phyloP scores from a whole-genome alignment of 2,329 filamentous ascomycete genomes.

The Verticillium klebahnii region DNA sequence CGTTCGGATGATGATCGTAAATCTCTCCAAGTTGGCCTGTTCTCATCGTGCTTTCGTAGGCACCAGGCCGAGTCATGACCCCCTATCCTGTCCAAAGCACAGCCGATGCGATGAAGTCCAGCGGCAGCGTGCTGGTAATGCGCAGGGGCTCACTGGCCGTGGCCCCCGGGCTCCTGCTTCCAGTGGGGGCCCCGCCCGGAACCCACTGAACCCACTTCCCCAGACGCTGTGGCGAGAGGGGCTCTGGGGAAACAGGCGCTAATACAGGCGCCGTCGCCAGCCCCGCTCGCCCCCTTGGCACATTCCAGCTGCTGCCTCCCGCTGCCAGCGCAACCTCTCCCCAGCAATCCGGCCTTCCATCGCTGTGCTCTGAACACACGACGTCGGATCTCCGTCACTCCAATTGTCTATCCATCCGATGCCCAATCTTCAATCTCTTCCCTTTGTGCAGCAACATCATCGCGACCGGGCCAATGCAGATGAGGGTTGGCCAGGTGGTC shows the following conservation, averaged over 20 bases:
- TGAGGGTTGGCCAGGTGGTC: neutral
- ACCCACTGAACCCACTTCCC: conserved; percentile 11
- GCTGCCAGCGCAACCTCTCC: neutral
- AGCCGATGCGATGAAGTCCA: neutral
- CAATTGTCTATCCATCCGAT: too few species aligned
- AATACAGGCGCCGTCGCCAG: conserved; percentile 2
- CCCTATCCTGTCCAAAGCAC: neutral
- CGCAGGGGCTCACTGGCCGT: neutral
- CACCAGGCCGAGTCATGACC: neutral
- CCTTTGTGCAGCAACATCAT: too few species aligned
- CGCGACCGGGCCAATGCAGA: too few species aligned
- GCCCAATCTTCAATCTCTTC: too few species aligned
- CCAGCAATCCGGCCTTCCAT: too few species aligned
- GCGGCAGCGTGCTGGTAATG: neutral
- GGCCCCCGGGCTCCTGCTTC: neutral
- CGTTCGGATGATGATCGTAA: neutral
- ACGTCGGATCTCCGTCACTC: too few species aligned
- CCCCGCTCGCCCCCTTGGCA: neutral
- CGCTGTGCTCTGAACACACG: too few species aligned
- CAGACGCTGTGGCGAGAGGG: conserved; percentile 11
- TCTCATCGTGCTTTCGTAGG: neutral
- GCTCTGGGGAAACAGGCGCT: conserved; percentile 13
- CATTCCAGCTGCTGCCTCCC: neutral
- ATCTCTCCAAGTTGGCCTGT: neutral
- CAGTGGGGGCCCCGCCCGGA: conserved; percentile 5